Percentiles rank a stretch among this genome's conserved stretches.
phyloP scores from a whole-genome alignment of 345 rosid species.

The Angophora floribunda region DNA sequence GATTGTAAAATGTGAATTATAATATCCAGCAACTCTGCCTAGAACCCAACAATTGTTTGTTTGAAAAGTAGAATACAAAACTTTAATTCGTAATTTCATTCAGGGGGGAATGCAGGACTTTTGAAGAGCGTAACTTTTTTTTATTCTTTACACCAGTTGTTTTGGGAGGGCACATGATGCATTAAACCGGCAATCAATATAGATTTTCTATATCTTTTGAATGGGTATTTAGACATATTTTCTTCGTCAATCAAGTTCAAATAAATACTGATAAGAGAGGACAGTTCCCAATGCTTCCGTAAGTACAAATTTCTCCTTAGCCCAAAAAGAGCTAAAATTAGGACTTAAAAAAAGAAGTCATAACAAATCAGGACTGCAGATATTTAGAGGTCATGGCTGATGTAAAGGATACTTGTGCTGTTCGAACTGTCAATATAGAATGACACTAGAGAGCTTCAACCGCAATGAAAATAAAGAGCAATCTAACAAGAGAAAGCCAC shows the following conservation, averaged over 20 bases:
- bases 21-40: neutral
- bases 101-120: neutral
- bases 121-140: neutral
- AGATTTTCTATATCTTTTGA: neutral
- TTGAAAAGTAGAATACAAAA: neutral
- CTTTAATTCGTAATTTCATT: neutral
- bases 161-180: neutral
- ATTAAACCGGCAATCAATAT: neutral
- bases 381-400: neutral
- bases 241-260: neutral
- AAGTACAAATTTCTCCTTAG: neutral
- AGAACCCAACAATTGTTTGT: neutral
- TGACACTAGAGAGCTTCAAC: neutral
- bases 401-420: neutral
- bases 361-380: neutral
- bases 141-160: neutral
- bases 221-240: neutral
- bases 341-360: neutral
- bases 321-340: neutral
- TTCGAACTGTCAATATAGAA: neutral
- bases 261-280: neutral
- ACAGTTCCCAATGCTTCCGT: neutral
- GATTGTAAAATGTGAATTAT: neutral
- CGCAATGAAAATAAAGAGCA: neutral
- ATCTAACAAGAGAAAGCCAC: neutral